Base-by-base conservation (phyloP, 768 basidiomycete species). In the Lactarius indigo region DNA sequence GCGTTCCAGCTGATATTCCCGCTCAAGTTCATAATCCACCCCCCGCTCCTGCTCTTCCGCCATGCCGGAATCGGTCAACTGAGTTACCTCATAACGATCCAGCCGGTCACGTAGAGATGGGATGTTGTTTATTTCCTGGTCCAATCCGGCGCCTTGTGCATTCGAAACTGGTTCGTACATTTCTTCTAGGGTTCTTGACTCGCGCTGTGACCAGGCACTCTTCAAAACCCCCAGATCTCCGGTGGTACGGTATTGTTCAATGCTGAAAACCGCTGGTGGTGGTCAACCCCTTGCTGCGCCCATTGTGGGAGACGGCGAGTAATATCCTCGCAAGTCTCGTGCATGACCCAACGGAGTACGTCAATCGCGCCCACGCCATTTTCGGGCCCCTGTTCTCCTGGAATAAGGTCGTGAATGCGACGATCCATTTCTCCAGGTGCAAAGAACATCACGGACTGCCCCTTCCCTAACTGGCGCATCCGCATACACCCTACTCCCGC, bases 281-380 rank as follows among this genome's bases (percentile, higher is more conserved):
- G 58, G 33, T 58, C 57, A n/a, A 64, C 12, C 33, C 64, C 64
- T 31, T 64, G 64, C 37, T 50, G 41, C 1, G 33, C 57, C 64
- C 64, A 59, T 20, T 64, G 33, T 20, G 64, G 64, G 35, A 64
- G 44, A 13, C 52, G 44, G 26, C 35, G 57, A n/a, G 33, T 1
- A 26, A 64, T 64, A 41, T 64, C 64, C 31, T 50, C 57, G 37
- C 64, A 64, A 17, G 64, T 64, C 57, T 64, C 57, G 33, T 57
- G n/a, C 57, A 64, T 57, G 10, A 33, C 63, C 63, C 63, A 64
- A 23, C 57, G 57, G 50, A 64, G 23, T 18, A 64, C 31, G 44
- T 64, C 64, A 12, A 58, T 20, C 15, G 50, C 57, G 15, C 17
- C 26, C 10, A 64, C 42, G n/a, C 20, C 13, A 35, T 20, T 17